Percentiles rank a stretch among this genome's conserved stretches.
These are phyloP conservation scores for Lupinus albus DNA, from an alignment of 306 rosid species.

Conservation along the genomic window DNA sequence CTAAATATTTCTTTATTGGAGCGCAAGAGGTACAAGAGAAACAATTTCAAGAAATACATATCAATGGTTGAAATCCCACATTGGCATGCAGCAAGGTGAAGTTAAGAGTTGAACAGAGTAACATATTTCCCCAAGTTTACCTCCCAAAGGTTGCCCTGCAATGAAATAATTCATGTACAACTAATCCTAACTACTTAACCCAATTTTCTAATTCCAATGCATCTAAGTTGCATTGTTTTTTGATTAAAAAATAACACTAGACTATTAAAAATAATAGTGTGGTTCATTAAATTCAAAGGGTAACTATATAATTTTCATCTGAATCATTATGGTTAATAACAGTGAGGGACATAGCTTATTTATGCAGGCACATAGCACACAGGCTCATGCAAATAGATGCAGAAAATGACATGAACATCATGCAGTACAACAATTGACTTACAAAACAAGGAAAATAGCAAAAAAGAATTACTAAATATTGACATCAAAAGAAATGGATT, in stretches of 20 bases:
- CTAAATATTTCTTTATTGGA: too few species aligned
- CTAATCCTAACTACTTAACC: too few species aligned
- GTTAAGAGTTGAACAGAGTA: too few species aligned
- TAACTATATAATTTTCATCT: conserved; percentile 8
- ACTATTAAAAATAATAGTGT: background rate
- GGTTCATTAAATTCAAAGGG: conserved; percentile 5
- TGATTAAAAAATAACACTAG: too few species aligned
- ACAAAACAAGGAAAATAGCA: conserved; percentile 5
- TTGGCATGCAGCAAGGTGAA: too few species aligned
- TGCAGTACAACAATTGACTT: conserved; percentile 18
- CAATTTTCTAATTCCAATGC: background rate
- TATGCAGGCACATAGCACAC: background rate
- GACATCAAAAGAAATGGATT: conserved; percentile 23
- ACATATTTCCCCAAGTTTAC: too few species aligned
- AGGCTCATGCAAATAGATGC: conserved; percentile 33
- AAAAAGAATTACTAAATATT: conserved; percentile 36
- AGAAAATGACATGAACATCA: conserved; percentile 24
- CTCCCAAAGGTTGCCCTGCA: too few species aligned
- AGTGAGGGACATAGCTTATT: background rate
- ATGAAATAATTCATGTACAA: too few species aligned
- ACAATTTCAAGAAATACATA: too few species aligned
- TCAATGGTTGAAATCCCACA: too few species aligned
- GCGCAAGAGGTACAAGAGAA: too few species aligned
- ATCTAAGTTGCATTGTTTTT: too few species aligned
- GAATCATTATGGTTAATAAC: conserved; percentile 7